Evolutionary conservation across 768 basidiomycete species (phyloP), one percentile per base, ranked within the genome.

Genomic region (Leucocoprinus birnbaumii): DNA sequence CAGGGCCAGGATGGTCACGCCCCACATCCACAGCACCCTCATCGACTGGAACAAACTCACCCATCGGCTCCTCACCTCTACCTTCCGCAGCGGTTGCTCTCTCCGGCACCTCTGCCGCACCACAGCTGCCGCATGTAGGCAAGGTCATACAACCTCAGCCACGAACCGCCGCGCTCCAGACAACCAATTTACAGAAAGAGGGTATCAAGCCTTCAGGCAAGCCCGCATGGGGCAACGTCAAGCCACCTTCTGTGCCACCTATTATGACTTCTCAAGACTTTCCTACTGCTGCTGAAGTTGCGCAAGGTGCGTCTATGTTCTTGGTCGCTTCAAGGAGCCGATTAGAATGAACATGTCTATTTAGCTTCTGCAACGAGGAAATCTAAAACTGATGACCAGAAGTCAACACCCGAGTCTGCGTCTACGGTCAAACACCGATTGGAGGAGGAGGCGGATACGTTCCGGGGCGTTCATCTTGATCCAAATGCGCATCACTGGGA

Each of bases 401-500:
- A 79, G 57, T 69, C 80, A 40, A 70, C 78, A 1, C 77, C 80
- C n/a, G 82, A 84, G 13, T 14, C 53, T 16, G 37, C 21, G 18
- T 48, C 53, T 44, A 77, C 78, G 18, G 68, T 70, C 61, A 85
- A 86, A 66, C 84, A 84, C 64, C 80, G 84, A 16, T 71, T 87
- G 40, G 71, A 85, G 51, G 88, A 94, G 65, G 90, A 92, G 62
- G 87, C 94, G 6, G 96, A 97, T 68, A 89, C 94, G 0, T 99
- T 99, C 71, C 82, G 94, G 37, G 95, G 95, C 0, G 86, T 93
- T 1, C 94, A 98, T 68, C 73, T 98, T 45, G 87, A 97, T 70
- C 91, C 94, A 47, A 95, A 95, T 62, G 85, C 90, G 2, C 90
- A 94, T 65, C 94, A 98, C 66, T 99, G 97, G 97, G 97, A 98